Conservation (phyloP, 2,329 filamentous ascomycete species). For the Cladophialophora exuberans region DNA sequence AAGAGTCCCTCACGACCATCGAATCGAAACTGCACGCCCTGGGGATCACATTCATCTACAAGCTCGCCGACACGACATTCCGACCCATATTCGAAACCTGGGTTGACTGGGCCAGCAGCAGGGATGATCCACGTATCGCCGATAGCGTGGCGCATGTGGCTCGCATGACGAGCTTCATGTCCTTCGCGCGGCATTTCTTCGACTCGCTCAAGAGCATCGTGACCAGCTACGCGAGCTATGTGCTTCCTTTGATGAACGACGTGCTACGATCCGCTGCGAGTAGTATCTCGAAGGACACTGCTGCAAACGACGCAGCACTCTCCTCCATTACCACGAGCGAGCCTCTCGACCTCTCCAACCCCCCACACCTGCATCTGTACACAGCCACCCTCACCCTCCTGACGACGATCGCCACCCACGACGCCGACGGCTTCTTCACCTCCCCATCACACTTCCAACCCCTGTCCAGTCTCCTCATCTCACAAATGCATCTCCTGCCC, state of each 20-base stretch:
- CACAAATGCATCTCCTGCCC: slow-evolving; percentile 61
- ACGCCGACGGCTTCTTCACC: slow-evolving; percentile 37
- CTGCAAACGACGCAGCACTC: background rate
- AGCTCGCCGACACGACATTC: slow-evolving; percentile 93
- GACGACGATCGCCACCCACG: slow-evolving; percentile 25
- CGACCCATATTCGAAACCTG: slow-evolving; percentile 84
- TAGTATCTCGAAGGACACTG: background rate
- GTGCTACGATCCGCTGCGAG: slow-evolving; percentile 51
- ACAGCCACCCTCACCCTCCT: slow-evolving; percentile 23
- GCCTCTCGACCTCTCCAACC: slow-evolving; percentile 37
- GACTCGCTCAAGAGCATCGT: slow-evolving; percentile 69
- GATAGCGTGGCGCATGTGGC: slow-evolving; percentile 57
- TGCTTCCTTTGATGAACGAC: slow-evolving; percentile 73
- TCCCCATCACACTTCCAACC: slow-evolving; percentile 79
- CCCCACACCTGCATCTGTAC: slow-evolving; percentile 18
- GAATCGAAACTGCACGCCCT: slow-evolving; percentile 70
- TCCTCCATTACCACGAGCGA: background rate
- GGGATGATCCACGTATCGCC: slow-evolving; percentile 3
- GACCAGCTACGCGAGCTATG: slow-evolving; percentile 84
- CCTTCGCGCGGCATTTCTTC: slow-evolving; percentile 28
- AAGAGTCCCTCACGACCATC: slow-evolving; percentile 54
- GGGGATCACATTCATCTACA: slow-evolving; percentile 88
- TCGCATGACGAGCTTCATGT: slow-evolving; percentile 61
- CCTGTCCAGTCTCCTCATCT: slow-evolving; percentile 70
- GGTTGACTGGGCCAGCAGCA: slow-evolving; percentile 74